These are phyloP conservation scores for Russula dissimulans DNA, from an alignment of 768 basidiomycete genomes.

Conservation along the genomic window DNA sequence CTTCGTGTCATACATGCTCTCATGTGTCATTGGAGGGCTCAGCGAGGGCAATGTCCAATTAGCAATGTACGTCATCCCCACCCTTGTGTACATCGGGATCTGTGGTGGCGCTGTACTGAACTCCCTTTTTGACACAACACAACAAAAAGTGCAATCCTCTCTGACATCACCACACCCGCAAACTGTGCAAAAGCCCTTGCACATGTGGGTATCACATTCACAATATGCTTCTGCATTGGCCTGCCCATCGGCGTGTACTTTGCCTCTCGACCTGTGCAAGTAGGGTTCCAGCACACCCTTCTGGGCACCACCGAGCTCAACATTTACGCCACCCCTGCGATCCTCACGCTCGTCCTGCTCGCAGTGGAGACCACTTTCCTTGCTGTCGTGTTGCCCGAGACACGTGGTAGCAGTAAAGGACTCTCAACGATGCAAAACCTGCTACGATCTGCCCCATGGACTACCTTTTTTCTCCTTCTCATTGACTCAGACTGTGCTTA, in stretches of 20 bases:
- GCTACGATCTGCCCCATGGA: too few relatives aligned
- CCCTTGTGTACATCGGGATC: too few relatives aligned
- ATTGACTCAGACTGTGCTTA: too few relatives aligned
- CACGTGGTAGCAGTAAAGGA: conserved; percentile 47
- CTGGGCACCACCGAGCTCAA: conserved; percentile 55
- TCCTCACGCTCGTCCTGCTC: conserved; percentile 71
- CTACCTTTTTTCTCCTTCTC: too few relatives aligned
- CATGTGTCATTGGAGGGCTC: conserved; percentile 84
- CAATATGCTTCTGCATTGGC: conserved; percentile 87
- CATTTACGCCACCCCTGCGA: conserved; percentile 84
- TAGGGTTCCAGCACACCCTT: conserved; percentile 46
- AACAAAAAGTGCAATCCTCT: conserved; percentile 70
- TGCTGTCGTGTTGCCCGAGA: conserved; percentile 72
- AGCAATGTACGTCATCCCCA: conserved; percentile 57
- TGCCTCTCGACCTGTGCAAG: conserved; percentile 75
- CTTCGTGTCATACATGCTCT: conserved; percentile 84
- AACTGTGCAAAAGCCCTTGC: conserved; percentile 82
- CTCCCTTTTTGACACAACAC: too few relatives aligned
- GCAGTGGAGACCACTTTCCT: conserved; percentile 75
- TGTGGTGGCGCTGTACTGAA: too few relatives aligned
- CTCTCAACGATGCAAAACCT: too few relatives aligned
- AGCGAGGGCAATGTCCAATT: conserved; percentile 98
- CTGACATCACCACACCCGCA: conserved; percentile 75
- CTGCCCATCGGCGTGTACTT: conserved; percentile 96
- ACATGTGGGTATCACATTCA: conserved; percentile 92